Evolutionary conservation across 1,284 basidiomycete species (phyloP), one percentile per base, ranked within the genome.

Genomic region (Sporisorium graminicola): DNA sequence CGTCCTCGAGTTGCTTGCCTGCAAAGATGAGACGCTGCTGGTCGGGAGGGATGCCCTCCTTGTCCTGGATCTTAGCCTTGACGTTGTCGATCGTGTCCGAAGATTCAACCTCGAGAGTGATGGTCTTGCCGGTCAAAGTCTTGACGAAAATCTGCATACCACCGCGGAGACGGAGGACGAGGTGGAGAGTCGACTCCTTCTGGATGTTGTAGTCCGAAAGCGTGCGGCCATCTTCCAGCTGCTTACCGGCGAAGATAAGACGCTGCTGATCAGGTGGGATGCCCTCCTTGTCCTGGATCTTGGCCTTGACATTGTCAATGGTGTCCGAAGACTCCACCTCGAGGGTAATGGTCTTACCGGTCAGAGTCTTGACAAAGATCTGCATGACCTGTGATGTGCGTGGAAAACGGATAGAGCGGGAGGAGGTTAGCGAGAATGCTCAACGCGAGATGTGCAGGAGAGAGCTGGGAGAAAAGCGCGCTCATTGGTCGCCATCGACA

Each of bases 281-380:
- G 52, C 84, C 84, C 52, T 85, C 84, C 69, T 84, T 83, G 63
- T 84, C 82, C 58, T 84, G 82, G 56, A 86, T 44, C 86, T 82
- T 82, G 51, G 77, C 79, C 76, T 83, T 82, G 64, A 83, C 77
- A 90, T 96, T 96, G 90, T 98, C 94, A 88, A 97, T 95, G 77
- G 95, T 95, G 89, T 96, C 94, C 71, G 92, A 67, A 88, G 90
- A 86, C 88, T 96, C 94, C 78, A 96, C 94, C 91, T 93, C 87
- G 90, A 94, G 64, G 85, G 94, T 96, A 90, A 97, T 96, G 80
- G 94, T 97, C 90, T 98, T 98, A 87, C 96, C 95, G 89, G 95
- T 98, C 81, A 98, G 93, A 90, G 93, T 84, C 82, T 85, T 85
- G 68, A 85, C 84, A 46, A 85, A 84, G 63, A 85, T 82, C 61